Evolutionary conservation across 2,329 filamentous ascomycete species (phyloP).

Genomic region (Amylocarpus encephaloides): DNA sequence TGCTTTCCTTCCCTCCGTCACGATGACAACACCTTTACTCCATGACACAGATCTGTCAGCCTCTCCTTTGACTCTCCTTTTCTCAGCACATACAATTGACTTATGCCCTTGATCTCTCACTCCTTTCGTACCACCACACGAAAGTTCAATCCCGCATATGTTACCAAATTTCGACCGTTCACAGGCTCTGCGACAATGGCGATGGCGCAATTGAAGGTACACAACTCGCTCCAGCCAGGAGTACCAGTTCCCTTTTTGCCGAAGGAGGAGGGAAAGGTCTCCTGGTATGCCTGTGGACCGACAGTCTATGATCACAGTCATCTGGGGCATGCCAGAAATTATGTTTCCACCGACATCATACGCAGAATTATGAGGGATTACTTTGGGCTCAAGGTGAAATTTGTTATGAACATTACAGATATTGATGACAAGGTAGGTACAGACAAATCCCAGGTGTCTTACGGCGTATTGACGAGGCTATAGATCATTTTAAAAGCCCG

Average conservation of each 20-base stretch:
- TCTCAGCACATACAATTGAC: constrained; percentile 2
- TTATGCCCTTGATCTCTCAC: constrained; percentile 17
- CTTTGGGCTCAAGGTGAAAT: constrained; percentile 60
- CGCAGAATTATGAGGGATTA: constrained; percentile 61
- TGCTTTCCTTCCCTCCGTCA: background rate
- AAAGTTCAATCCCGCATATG: constrained; percentile 4
- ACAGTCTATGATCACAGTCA: constrained; percentile 66
- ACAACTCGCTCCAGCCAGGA: constrained; percentile 30
- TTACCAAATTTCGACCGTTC: constrained; percentile 11
- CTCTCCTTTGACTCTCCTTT: background rate
- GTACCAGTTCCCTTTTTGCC: constrained; percentile 27
- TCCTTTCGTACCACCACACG: constrained; percentile 11
- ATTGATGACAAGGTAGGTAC: constrained; percentile 50
- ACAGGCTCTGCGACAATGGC: constrained; percentile 3
- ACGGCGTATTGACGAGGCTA: constrained; percentile 4
- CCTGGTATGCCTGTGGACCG: constrained; percentile 68
- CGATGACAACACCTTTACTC: too few species aligned
- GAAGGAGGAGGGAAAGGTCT: constrained; percentile 31
- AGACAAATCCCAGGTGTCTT: background rate
- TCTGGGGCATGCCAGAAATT: constrained; percentile 63
- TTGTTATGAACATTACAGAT: constrained; percentile 71
- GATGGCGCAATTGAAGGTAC: constrained; percentile 28
- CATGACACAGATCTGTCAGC: background rate
- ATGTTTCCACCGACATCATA: constrained; percentile 67
- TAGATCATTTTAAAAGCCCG: constrained; percentile 66